phyloP scores from a whole-genome alignment of 495 filamentous ascomycete genomes.

The Choiromyces venosus region DNA sequence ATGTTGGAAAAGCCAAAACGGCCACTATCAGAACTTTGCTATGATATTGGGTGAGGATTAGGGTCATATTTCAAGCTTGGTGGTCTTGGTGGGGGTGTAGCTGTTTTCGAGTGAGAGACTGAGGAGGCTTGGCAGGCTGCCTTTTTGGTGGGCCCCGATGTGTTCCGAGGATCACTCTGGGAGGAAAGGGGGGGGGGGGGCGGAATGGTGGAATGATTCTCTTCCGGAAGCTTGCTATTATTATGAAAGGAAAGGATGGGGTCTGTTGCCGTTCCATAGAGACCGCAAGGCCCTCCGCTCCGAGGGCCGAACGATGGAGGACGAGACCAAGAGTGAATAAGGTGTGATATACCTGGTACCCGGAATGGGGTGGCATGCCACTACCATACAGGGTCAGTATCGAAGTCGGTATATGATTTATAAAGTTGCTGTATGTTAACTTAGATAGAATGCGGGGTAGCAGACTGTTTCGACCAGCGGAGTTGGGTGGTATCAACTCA shows the following conservation, averaged over 20 bases:
- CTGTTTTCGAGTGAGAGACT: not conserved
- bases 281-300: not conserved
- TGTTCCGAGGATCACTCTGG: not conserved
- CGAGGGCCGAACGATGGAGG: not conserved
- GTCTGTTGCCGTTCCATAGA: not conserved
- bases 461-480: not conserved
- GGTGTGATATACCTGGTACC: too few relatives aligned
- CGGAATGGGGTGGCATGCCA: not conserved
- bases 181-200: not conserved
- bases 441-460: not conserved
- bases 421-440: not conserved
- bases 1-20: not conserved
- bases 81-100: not conserved
- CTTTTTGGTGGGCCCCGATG: not conserved
- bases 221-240: not conserved
- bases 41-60: not conserved
- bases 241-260: not conserved
- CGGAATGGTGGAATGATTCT: not conserved
- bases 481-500: not conserved
- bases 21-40: not conserved
- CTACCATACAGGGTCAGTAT: too few relatives aligned
- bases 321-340: too few relatives aligned
- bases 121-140: not conserved
- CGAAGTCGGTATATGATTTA: not conserved
- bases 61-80: not conserved